A percentile compares a stretch with the other conserved stretches of the same genome.
Evolutionary conservation across 345 rosid genomes (phyloP).

Genomic region (Lenwebbia sp.): DNA sequence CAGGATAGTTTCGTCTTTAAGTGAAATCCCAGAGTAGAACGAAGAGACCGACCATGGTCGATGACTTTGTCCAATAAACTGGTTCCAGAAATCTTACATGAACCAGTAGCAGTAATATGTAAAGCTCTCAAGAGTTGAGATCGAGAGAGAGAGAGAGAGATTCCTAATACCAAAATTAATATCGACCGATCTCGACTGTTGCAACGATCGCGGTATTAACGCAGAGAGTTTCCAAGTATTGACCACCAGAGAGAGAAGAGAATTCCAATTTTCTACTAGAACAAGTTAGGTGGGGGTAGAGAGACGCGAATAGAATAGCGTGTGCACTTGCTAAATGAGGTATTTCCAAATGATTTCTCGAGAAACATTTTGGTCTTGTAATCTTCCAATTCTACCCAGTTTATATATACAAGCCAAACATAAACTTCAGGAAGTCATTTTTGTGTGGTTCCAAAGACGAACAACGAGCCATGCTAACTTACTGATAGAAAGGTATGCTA

Average conservation of each 20-base stretch:
- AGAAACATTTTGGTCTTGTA: not conserved
- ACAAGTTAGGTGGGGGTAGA: not conserved
- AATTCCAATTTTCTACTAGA: not conserved
- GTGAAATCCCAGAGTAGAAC: not conserved
- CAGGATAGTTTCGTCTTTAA: not conserved
- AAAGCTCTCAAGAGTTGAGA: not conserved
- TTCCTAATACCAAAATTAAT: not conserved
- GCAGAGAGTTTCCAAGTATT: not conserved
- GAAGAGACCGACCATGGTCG: not conserved
- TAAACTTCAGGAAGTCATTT: not conserved
- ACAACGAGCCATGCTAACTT: not conserved
- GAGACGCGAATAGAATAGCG: not conserved
- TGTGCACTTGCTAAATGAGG: not conserved
- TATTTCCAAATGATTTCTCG: not conserved
- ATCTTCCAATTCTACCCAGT: not conserved
- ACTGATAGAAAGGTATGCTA: not conserved
- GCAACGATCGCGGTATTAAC: not conserved
- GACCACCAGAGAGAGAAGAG: not conserved
- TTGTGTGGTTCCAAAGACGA: not conserved
- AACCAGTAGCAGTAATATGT: not conserved
- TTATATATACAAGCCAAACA: not conserved
- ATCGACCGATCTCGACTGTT: not conserved
- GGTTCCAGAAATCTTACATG: not conserved
- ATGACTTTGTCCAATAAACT: not conserved
- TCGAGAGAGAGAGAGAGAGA: not conserved